phyloP scores from a whole-genome alignment of 108 stramenopile genomes.

The Cyclotella sp. region DNA sequence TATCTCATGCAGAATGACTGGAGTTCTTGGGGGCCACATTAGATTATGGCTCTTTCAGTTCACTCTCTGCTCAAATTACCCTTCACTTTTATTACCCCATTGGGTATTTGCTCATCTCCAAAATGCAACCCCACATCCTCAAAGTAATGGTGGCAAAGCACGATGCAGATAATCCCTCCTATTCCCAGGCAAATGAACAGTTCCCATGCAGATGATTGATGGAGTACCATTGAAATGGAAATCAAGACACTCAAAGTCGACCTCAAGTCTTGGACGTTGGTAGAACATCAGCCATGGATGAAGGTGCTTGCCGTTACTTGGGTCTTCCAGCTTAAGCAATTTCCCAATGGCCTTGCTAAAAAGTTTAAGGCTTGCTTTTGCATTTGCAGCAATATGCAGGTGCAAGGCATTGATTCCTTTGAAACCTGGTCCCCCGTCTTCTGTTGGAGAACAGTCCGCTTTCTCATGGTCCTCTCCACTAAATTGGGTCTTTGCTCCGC shows the following conservation, averaged over 20 bases:
- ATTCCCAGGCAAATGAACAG: no score
- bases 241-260: conserved; percentile 17
- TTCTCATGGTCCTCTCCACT: conserved; percentile 25
- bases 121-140: no score
- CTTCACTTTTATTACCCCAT: no score
- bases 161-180: no score
- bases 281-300: conserved; percentile 4
- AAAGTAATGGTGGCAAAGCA: no score
- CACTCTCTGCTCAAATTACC: no score
- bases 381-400: conserved; percentile 43
- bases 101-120: no score
- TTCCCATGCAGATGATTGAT: no score
- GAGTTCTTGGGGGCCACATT: no score
- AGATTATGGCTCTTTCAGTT: no score
- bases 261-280: conserved; percentile 24
- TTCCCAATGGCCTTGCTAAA: conserved; percentile 51
- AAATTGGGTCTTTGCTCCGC: neutral
- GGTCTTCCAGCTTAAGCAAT: conserved; percentile 47
- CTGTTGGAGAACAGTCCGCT: conserved; percentile 41
- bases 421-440: conserved; percentile 59
- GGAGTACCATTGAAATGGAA: conserved; percentile 30
- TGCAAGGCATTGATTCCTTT: conserved; percentile 27
- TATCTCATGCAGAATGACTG: no score
- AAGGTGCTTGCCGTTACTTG: conserved; percentile 53
- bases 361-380: no score